Conservation (phyloP, 2,329 filamentous ascomycete species). For the Aspergillus japonicus region DNA sequence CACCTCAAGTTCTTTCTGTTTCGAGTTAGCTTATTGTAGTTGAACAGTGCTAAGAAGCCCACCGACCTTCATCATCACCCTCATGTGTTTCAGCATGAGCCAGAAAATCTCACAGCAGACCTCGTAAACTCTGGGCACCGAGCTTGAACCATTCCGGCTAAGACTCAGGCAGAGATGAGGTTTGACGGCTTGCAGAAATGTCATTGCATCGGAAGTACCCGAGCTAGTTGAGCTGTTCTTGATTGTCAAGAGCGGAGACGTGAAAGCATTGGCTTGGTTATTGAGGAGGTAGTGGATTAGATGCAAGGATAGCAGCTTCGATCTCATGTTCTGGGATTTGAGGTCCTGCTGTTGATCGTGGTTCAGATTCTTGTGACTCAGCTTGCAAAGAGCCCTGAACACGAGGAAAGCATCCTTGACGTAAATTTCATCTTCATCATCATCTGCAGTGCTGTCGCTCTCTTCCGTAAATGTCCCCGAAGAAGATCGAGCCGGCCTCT, state of each 20-base stretch:
- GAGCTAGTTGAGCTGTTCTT: conserved; percentile 85
- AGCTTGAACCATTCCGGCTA: conserved; percentile 91
- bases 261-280: conserved; percentile 89
- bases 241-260: conserved; percentile 87
- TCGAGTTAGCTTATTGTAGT: conserved; percentile 15
- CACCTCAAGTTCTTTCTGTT: conserved; percentile 90
- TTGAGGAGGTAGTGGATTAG: conserved; percentile 93
- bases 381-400: conserved; percentile 94
- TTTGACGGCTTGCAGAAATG: conserved; percentile 91
- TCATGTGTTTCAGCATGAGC: conserved; percentile 92
- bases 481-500: conserved; percentile 47
- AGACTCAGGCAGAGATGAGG: conserved; percentile 95
- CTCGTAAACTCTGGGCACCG: conserved; percentile 87
- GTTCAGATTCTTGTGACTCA: conserved; percentile 87
- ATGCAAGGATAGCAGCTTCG: conserved; percentile 91
- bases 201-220: conserved; percentile 73
- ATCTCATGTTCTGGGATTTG: conserved; percentile 93
- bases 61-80: conserved; percentile 83
- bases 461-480: conserved; percentile 38
- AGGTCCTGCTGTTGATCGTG: conserved; percentile 91
- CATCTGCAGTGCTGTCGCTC: conserved; percentile 47
- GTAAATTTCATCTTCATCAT: conserved; percentile 89
- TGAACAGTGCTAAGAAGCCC: neutral
- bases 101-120: conserved; percentile 97
- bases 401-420: conserved; percentile 96